Conservation (phyloP, 352 stramenopile species). For the Pythium biforme region DNA sequence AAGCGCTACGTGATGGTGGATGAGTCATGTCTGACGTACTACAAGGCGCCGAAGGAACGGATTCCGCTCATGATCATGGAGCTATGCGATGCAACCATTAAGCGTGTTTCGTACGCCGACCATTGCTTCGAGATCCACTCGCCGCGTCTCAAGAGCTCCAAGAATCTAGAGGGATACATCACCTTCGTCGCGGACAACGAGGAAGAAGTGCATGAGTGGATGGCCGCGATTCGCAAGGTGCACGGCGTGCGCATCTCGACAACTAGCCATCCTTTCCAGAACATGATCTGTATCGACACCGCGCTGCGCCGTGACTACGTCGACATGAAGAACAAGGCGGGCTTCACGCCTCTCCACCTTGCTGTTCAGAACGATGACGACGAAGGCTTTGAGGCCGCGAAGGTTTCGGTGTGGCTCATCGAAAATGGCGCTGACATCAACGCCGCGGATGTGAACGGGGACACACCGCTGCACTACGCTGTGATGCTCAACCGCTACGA, state of each 20-base stretch:
- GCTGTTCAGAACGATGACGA: slow-evolving; percentile 87
- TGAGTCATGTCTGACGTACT: slow-evolving; percentile 81
- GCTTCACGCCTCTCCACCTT: slow-evolving; percentile 78
- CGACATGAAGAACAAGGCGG: slow-evolving; percentile 86
- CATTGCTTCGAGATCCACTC: slow-evolving; percentile 87
- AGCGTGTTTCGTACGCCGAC: slow-evolving; percentile 79
- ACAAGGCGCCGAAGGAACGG: slow-evolving; percentile 81
- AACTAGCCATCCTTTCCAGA: slow-evolving; percentile 67
- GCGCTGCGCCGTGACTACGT: slow-evolving; percentile 77
- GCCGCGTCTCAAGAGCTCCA: slow-evolving; percentile 79
- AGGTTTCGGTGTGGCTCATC: slow-evolving; percentile 86
- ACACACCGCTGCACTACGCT: slow-evolving; percentile 86
- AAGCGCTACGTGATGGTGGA: slow-evolving; percentile 90
- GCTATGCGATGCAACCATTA: slow-evolving; percentile 77
- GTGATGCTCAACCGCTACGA: slow-evolving; percentile 80
- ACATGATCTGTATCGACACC: slow-evolving; percentile 90
- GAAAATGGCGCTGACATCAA: slow-evolving; percentile 84
- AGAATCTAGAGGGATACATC: slow-evolving; percentile 77
- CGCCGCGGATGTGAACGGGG: slow-evolving; percentile 72
- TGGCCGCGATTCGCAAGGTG: slow-evolving; percentile 84
- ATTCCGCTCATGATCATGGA: slow-evolving; percentile 86
- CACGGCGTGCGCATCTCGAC: slow-evolving; percentile 76
- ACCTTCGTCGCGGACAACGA: slow-evolving; percentile 86
- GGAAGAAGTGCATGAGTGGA: slow-evolving; percentile 86
- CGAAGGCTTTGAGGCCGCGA: slow-evolving; percentile 86